These are phyloP conservation scores for Ceratocystis alfenasii DNA, from an alignment of 2,329 filamentous ascomycete species.

Conservation along the genomic window DNA sequence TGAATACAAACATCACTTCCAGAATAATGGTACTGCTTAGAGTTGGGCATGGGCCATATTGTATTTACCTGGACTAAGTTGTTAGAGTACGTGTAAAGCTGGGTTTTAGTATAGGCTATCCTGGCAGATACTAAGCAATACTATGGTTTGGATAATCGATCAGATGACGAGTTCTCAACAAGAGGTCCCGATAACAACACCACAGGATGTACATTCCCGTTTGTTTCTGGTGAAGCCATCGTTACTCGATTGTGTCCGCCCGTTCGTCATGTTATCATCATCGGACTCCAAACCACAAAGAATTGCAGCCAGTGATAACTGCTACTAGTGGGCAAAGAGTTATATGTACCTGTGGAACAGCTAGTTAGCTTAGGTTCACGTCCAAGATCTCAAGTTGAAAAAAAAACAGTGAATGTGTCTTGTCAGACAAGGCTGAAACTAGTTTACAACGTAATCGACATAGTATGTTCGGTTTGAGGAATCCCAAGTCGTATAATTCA, in stretches of 20 bases:
- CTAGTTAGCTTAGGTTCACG: conserved; percentile 23
- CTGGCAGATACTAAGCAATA: conserved; percentile 25
- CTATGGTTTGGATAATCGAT: conserved; percentile 31
- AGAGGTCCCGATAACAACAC: conserved; percentile 41
- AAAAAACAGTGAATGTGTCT: conserved; percentile 27
- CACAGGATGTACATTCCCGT: conserved; percentile 53
- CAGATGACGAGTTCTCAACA: conserved; percentile 58
- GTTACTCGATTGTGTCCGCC: conserved; percentile 52
- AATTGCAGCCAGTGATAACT: background rate
- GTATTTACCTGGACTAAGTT: conserved; percentile 30
- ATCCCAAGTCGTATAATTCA: conserved; percentile 54
- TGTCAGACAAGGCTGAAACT: conserved; percentile 61
- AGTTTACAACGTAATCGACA: conserved; percentile 47
- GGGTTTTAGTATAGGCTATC: conserved; percentile 18
- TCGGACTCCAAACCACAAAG: conserved; percentile 27
- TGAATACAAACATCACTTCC: conserved; percentile 39
- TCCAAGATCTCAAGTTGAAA: conserved; percentile 31
- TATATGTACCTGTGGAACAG: conserved; percentile 21
- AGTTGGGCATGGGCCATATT: conserved; percentile 23
- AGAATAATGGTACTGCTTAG: conserved; percentile 21
- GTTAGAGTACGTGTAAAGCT: conserved; percentile 27
- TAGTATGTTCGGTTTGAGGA: conserved; percentile 55
- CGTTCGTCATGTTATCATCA: conserved; percentile 59
- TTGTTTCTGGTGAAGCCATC: conserved; percentile 39
- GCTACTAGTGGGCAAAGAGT: background rate